Percentiles rank a stretch among this genome's conserved stretches.
Conservation (phyloP, 106 monocot genomes). For the Dioscorea dumetorum region DNA sequence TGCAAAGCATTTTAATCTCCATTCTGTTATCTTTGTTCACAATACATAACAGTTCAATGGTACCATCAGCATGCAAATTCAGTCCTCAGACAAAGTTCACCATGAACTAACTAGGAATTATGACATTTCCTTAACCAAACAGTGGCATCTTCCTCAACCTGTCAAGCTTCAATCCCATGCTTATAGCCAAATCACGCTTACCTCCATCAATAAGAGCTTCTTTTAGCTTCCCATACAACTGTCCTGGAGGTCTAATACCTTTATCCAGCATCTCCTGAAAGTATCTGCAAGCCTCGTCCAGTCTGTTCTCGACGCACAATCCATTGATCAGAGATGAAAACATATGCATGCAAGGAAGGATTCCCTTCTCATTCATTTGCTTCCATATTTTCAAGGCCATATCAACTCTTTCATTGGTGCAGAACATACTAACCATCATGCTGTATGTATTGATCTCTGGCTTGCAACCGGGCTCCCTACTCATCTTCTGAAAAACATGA, state of each 20-base stretch:
- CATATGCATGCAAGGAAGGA: constrained; percentile 87
- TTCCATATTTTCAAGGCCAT: constrained; percentile 74
- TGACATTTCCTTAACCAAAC: constrained; percentile 3
- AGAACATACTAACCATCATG: constrained; percentile 85
- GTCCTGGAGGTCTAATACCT: constrained; percentile 76
- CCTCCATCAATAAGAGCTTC: constrained; percentile 56
- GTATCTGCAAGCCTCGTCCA: constrained; percentile 73
- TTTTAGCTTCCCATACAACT: constrained; percentile 61
- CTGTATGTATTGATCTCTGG: constrained; percentile 81
- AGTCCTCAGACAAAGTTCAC: no score
- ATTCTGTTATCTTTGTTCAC: no score
- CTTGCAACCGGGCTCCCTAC: constrained; percentile 27
- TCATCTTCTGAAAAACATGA: constrained; percentile 47
- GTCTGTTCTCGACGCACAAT: constrained; percentile 48
- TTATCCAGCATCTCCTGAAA: constrained; percentile 84
- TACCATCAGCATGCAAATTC: no score
- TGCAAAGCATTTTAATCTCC: no score
- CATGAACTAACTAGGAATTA: no score
- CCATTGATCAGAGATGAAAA: constrained; percentile 73
- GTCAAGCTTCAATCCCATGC: constrained; percentile 49
- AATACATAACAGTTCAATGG: no score
- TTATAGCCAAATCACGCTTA: constrained; percentile 50
- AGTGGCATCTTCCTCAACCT: constrained; percentile 45
- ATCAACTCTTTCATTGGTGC: constrained; percentile 51
- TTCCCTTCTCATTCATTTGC: constrained; percentile 64